Evolutionary conservation across 129 eudicot species (phyloP).

Genomic region (Solidago caesia): DNA sequence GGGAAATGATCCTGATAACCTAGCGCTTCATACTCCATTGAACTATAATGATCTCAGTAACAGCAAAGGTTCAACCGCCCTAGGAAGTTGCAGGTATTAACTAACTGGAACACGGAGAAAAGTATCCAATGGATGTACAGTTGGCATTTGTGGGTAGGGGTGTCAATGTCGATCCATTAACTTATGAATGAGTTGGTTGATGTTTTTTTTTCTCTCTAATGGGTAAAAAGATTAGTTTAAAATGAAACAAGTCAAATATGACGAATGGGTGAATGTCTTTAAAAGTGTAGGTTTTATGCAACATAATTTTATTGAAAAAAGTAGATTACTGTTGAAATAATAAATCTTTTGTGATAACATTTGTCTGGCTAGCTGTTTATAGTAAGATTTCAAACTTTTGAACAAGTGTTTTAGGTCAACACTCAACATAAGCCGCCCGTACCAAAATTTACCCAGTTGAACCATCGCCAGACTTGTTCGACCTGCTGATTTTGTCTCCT

Average conservation of each 20-base stretch:
- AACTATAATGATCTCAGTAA: slow-evolving; percentile 31
- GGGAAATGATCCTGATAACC: slow-evolving; percentile 24
- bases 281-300: background rate
- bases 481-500: background rate
- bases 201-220: background rate
- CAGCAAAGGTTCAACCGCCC: slow-evolving; percentile 41
- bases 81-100: slow-evolving; percentile 46
- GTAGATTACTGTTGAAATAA: slow-evolving; percentile 18
- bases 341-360: background rate
- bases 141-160: background rate
- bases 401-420: slow-evolving; percentile 1
- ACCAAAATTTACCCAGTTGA: background rate
- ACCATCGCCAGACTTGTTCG: background rate
- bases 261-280: background rate
- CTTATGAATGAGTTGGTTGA: background rate
- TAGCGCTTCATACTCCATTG: slow-evolving; percentile 40
- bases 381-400: background rate
- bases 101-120: background rate
- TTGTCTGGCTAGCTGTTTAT: slow-evolving; percentile 6
- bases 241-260: background rate
- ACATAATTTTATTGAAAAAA: background rate
- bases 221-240: background rate
- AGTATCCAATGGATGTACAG: slow-evolving; percentile 11
- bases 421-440: background rate
- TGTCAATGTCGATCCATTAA: slow-evolving; percentile 1